phyloP scores from a whole-genome alignment of 306 rosid species.

The Alnus glutinosa region DNA sequence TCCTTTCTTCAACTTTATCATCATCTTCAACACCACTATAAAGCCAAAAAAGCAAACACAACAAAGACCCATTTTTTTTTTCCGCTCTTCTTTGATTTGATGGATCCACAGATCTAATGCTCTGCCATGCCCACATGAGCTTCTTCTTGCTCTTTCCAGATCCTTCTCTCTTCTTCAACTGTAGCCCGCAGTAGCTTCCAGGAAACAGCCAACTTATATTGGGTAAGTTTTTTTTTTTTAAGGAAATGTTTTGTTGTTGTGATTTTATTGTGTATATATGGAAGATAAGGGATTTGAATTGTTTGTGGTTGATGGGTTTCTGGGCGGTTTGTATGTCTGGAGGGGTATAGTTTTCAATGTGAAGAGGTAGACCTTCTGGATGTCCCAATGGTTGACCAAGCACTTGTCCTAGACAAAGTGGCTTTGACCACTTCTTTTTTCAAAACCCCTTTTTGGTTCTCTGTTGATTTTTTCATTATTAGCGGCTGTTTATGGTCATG shows the following conservation, averaged over 20 bases:
- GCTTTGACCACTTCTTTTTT: constrained; percentile 48
- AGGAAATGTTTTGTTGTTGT: not conserved
- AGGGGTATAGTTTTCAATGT: constrained; percentile 44
- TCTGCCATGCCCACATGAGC: constrained; percentile 23
- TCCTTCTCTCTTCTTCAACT: constrained; percentile 43
- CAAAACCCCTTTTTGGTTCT: constrained; percentile 17
- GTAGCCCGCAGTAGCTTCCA: constrained; percentile 20
- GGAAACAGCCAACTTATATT: constrained; percentile 34
- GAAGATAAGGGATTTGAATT: constrained; percentile 23
- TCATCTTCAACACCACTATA: constrained; percentile 24
- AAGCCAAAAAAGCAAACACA: not conserved
- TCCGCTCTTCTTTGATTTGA: constrained; percentile 24
- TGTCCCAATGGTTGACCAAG: constrained; percentile 42
- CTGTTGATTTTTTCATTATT: constrained; percentile 34
- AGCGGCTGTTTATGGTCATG: constrained; percentile 36
- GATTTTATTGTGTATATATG: constrained; percentile 6
- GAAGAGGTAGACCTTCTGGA: constrained; percentile 43
- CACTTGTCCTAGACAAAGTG: constrained; percentile 30
- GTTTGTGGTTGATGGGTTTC: constrained; percentile 30
- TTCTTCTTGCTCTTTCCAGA: constrained; percentile 32
- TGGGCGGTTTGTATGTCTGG: constrained; percentile 14
- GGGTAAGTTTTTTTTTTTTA: constrained; percentile 48
- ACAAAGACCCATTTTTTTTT: constrained; percentile 21
- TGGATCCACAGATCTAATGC: constrained; percentile 80
- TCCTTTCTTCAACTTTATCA: constrained; percentile 36